Evolutionary conservation across 768 basidiomycete genomes (phyloP), one percentile per base, ranked within the genome.

Genomic region (Dentipellis sp.): DNA sequence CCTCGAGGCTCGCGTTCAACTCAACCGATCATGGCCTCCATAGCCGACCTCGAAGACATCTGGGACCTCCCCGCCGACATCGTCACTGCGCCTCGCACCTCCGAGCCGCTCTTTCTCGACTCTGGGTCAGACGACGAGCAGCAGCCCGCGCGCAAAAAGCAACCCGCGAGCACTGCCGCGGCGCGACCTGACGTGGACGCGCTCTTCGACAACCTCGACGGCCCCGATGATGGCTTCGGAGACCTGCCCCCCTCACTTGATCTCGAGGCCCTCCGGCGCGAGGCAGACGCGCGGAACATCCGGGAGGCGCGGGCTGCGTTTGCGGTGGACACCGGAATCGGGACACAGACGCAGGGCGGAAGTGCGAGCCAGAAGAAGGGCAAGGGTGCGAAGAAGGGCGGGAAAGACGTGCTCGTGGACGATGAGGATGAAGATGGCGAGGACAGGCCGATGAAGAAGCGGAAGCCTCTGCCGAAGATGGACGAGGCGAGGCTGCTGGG

Each of bases 401-500:
- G 75, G 74, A 62, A 69, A 76, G 29, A 54, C 1, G 57, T 17
- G 55, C 57, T 48, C 42, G 64, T 21, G 22, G 64, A 60, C 55
- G 61, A 49, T 52, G 64, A 65, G 38, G 68, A 68, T 62, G 68
- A 52, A 21, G 62, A 52, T 21, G 67, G 64, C n/a, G 61, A 64
- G 11, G 68, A 67, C 11, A 65, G 57, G 52, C 65, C 59, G 42
- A 73, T 72, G 62, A 79, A 78, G 65, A 75, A 75, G 60, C 74
- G 75, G 65, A 74, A 79, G 61, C 76, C 75, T 46, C 67, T 80
- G 3, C 69, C 78, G 21, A 83, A 79, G 66, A 68, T 97, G 58
- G 89, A 94, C 67, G 90, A 91, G 66, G 80, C 74, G 42, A 77
- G 88, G 56, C 67, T 99, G 56, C 71, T 94, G 12, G 83, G 85